These are phyloP conservation scores for Apiotrichum gracile DNA, from an alignment of 1,284 basidiomycete genomes.

Conservation along the genomic window DNA sequence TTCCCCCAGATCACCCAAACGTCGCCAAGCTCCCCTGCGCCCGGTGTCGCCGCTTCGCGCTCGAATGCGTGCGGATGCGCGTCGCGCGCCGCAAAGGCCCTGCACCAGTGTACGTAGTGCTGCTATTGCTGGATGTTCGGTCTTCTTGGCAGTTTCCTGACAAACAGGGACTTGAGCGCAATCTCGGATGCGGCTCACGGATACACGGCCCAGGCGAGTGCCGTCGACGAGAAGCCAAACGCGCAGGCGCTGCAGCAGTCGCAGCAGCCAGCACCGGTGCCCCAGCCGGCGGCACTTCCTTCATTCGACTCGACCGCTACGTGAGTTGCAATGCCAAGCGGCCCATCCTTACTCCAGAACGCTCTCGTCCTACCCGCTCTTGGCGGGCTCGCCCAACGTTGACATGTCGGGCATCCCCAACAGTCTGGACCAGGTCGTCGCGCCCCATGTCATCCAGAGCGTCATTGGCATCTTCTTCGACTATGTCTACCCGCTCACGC, in stretches of 20 bases:
- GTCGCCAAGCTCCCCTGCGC: conserved; percentile 40
- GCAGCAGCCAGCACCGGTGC: no score
- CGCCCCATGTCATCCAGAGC: conserved; percentile 26
- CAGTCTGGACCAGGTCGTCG: conserved; percentile 33
- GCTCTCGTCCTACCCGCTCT: conserved; percentile 4
- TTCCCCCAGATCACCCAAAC: conserved; percentile 36
- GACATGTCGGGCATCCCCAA: conserved; percentile 15
- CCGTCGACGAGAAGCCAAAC: neutral
- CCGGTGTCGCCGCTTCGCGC: conserved; percentile 36
- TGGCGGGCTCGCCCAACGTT: conserved; percentile 5
- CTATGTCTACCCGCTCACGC: conserved; percentile 39
- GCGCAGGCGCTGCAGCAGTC: no score
- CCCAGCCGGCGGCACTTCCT: neutral
- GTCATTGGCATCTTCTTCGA: conserved; percentile 40
- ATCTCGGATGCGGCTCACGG: conserved; percentile 34
- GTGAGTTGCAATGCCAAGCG: neutral
- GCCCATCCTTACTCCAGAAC: neutral
- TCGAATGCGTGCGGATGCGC: conserved; percentile 36
- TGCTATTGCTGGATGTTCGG: neutral
- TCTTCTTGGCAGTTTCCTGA: neutral
- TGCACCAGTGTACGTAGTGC: conserved; percentile 30
- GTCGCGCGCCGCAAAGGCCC: conserved; percentile 35
- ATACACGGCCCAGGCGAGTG: conserved; percentile 1
- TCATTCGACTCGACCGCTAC: neutral
- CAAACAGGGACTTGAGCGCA: conserved; percentile 20